Conservation (phyloP, 2,329 filamentous ascomycete genomes). For the Blumeriella jaapii region DNA sequence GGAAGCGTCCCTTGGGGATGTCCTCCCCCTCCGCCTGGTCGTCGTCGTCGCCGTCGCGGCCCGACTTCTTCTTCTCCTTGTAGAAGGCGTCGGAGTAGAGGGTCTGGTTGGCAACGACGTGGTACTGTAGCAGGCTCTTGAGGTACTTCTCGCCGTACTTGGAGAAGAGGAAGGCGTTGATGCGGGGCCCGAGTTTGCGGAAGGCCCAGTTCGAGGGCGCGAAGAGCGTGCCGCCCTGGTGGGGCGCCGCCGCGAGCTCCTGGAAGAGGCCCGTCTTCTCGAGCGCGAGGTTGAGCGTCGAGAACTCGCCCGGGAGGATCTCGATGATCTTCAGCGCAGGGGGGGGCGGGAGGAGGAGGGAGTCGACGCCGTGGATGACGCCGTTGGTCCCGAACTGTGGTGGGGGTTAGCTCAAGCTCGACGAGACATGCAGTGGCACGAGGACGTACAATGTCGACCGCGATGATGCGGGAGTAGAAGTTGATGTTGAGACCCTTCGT, state of each 20-base stretch:
- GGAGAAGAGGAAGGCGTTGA: conserved; percentile 79
- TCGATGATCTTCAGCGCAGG: conserved; percentile 50
- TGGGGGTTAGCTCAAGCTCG: background rate
- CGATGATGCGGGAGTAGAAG: conserved; percentile 61
- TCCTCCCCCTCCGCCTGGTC: conserved; percentile 20
- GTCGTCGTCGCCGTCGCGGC: conserved; percentile 16
- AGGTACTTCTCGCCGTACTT: conserved; percentile 67
- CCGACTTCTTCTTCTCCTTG: conserved; percentile 29
- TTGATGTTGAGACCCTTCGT: conserved; percentile 58
- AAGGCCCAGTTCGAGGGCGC: conserved; percentile 77
- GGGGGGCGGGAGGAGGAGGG: conserved; percentile 66
- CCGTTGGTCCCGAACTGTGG: conserved; percentile 61
- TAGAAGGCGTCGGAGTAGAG: conserved; percentile 80
- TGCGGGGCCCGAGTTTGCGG: conserved; percentile 54
- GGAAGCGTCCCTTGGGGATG: conserved; percentile 32
- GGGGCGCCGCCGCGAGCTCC: conserved; percentile 41
- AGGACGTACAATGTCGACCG: conserved; percentile 53
- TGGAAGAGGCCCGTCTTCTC: conserved; percentile 61
- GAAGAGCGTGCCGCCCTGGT: conserved; percentile 63
- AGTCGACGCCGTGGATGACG: conserved; percentile 66
- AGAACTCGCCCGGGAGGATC: conserved; percentile 59
- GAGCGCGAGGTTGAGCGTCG: conserved; percentile 64
- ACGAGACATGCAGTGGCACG: background rate
- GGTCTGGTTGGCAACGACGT: conserved; percentile 61
- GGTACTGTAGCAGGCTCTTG: conserved; percentile 66